Conservation (phyloP, 2,329 filamentous ascomycete species). For the Paramyrothecium sp. region DNA sequence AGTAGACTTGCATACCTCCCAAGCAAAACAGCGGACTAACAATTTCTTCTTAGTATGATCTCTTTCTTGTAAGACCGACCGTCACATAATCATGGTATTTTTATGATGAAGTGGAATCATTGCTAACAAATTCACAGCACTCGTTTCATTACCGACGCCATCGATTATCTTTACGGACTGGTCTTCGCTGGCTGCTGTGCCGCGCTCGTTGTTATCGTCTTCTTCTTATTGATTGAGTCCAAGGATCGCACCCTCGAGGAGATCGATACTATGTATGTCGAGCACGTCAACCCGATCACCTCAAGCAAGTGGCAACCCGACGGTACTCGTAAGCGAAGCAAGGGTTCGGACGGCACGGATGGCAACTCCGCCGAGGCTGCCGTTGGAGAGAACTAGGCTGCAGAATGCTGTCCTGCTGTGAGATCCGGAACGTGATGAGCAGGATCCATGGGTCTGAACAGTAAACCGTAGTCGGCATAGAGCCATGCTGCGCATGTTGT, state of each 20-base stretch:
- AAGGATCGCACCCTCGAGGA: constrained; percentile 72
- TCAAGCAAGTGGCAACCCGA: constrained; percentile 28
- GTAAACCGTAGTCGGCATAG: too few relatives aligned
- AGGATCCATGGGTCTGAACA: too few relatives aligned
- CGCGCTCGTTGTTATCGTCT: constrained; percentile 62
- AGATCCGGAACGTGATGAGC: too few relatives aligned
- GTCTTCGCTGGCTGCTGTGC: constrained; percentile 70
- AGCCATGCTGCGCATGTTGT: too few relatives aligned
- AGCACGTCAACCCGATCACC: constrained; percentile 47
- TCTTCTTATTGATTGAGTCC: constrained; percentile 74
- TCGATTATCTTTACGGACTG: constrained; percentile 69
- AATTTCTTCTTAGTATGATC: constrained; percentile 28
- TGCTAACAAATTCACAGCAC: constrained; percentile 40
- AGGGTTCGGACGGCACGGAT: not conserved
- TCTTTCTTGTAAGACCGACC: constrained; percentile 40
- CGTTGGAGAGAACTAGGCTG: too few relatives aligned
- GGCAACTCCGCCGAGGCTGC: not conserved
- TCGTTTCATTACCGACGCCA: constrained; percentile 69
- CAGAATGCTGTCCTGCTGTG: too few relatives aligned
- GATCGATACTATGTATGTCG: constrained; percentile 73
- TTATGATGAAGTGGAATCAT: too few relatives aligned
- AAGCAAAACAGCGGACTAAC: not conserved
- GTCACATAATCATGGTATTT: not conserved
- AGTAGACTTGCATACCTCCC: too few relatives aligned
- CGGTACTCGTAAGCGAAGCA: not conserved